Base-by-base conservation (phyloP, 352 stramenopile species). In the Pythium dissotocum region DNA sequence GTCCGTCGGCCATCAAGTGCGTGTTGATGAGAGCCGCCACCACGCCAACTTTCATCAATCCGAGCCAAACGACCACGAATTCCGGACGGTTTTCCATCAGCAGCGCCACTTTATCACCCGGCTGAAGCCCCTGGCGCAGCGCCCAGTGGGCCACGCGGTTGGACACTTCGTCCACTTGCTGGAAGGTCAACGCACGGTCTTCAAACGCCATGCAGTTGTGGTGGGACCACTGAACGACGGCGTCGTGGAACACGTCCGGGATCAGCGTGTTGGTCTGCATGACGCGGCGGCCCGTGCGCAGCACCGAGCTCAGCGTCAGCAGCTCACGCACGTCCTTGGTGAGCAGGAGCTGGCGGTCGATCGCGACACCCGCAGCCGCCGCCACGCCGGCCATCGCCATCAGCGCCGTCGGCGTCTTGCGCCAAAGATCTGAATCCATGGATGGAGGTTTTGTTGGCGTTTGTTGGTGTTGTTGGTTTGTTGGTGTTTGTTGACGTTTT, bases 1-100 rank as follows among this genome's bases (percentile, higher is more conserved):
- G 72, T 0, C 78, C 78, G 40, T 91, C 80, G 2, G 83, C 57
- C 49, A 85, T 71, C 48, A 95, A 54, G 57, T 89, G 78, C 51
- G 83, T 94, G 75, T 97, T 97, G 61, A 97, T 88, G 32, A 96
- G 75, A 32, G 89, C 89, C n/a, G 79, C 80, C 67, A 91, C 76
- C 58, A 96, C 86, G 61, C 89, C 89, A 46, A 89, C 75, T 70
- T 96, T 96, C 60, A 84, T 54, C 35, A 96, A 72, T 0, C 86
- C 89, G 61, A 96, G 77, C 89, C 89, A 96, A 14, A 86, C 75
- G 32, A 87, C 58, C 32, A 96, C 65, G 61, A 87, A 96, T 67
- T 94, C 86, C 35, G 83, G 86, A 1, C 85, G 77, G 73, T 96
- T 96, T 63, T 92, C 81, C 80, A 95, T 94, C 24, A 95, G 70